Evolutionary conservation across 1,284 basidiomycete genomes (phyloP), one percentile per base, ranked within the genome.

Genomic region (Boletus calvinii): DNA sequence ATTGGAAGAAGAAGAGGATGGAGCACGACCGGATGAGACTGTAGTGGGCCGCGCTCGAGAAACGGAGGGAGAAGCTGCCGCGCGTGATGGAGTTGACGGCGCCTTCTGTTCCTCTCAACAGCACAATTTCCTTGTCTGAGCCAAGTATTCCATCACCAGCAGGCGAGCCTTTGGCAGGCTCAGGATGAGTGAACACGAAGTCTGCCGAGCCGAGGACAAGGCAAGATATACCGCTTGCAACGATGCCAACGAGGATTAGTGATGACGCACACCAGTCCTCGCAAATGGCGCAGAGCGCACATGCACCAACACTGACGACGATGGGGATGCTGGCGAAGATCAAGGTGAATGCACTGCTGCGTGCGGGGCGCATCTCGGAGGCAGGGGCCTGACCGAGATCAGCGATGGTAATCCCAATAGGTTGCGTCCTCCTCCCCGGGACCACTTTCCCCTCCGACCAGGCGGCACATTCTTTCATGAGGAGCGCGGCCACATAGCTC

Each of bases 201-300:
- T 50, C 37, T 22, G 53, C 63, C 1, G 58, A 60, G 2, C 64
- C 65, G 32, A 66, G 55, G 15, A 56, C 55, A 17, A 51, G 32
- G 42, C 58, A 62, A 9, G 62, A 55, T 15, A 66, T 9, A 2
- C 65, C 65, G 35, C 50, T 65, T 17, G 63, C 52, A 7, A 67
- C 2, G 22, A 67, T 60, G 1, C 65, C 65, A 2, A 62, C 45
- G 6, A 66, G 48, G 39, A 67, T 66, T 53, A 67, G 52, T 15
- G 53, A 52, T 24, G 55, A 66, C 32, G 57, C 55, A 30, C 52
- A 64, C 60, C 59, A 67, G 32, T 67, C 65, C 20, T 13, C 15
- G 35, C 42, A 54, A n/a, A 57, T 0, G 13, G 46, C 62, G 18
- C 61, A 60, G 12, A 48, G 26, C 3, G 41, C 36, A 17, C 62